Evolutionary conservation across 192 early-diverging fungal species (phyloP), one percentile per base, ranked within the genome.

Genomic region (Coemansia sp.): DNA sequence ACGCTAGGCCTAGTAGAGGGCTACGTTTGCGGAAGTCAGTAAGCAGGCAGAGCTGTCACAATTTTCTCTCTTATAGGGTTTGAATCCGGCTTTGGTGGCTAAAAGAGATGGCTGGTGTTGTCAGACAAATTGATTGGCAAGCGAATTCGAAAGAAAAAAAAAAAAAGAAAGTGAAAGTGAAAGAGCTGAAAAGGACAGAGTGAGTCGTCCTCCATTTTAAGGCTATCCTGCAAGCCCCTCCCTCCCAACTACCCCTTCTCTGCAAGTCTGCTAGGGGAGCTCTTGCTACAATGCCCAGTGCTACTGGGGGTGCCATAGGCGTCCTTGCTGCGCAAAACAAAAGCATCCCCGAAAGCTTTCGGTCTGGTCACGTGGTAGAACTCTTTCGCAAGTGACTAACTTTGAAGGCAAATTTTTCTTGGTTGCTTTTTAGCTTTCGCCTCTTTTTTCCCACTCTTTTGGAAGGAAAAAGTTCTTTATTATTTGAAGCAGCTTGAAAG

Each of bases 1-100:
- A 40, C 24, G 34, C 51, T 39, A 26, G 37, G 63, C 36, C 51
- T 28, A 6, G 51, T 28, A 6, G 51, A 55, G 31, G 51, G 51
- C 51, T 55, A 55, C 28, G 24, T 55, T 55, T 55, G 51, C 51
- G 28, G 51, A n/a, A 55, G 51, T 33, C 51, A 23, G 48, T 10
- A 51, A 14, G 48, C 23, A 51, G 24, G 28, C 56, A 58, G 34
- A 58, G 4, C 31, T 23, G n/a, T 16, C 16, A 31, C 33, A 58
- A 58, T 28, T 26, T 11, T 14, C 43, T 18, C 20, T 18, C 43
- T 21, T 46, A 0, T n/a, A 46, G 9, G 20, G 18, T 9, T 46
- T 46, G 43, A 46, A 46, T 46, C 18, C 43, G 43, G 43, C 43
- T 46, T 31, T 46, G 43, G 43, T 18, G 20, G n/a, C 43, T 2